Conservation (phyloP, 129 eudicot genomes). For the Pseudognaphalium luteoalbum region DNA sequence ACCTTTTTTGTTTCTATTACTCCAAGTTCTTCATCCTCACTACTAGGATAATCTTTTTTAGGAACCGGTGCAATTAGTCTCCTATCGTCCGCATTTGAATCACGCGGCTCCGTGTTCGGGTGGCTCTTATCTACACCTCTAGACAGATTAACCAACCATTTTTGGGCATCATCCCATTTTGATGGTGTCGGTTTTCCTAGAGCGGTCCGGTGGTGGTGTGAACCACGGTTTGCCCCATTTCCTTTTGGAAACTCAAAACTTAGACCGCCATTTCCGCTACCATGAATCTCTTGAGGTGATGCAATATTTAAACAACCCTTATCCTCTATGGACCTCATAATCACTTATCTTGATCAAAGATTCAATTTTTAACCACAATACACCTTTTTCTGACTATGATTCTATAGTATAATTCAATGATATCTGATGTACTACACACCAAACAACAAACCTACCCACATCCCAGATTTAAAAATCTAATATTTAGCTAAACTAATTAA, state of each 20-base stretch:
- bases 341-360: slow-evolving; percentile 29
- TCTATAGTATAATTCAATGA: background rate
- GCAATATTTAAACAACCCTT: slow-evolving; percentile 60
- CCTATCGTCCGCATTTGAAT: slow-evolving; percentile 83
- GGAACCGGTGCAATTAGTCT: slow-evolving; percentile 66
- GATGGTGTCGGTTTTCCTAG: slow-evolving; percentile 90
- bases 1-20: slow-evolving; percentile 67
- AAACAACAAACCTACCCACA: slow-evolving; percentile 19
- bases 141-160: slow-evolving; percentile 83
- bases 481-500: background rate
- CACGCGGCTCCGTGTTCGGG: slow-evolving; percentile 62
- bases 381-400: background rate
- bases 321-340: slow-evolving; percentile 86
- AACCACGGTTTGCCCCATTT: slow-evolving; percentile 50
- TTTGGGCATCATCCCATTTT: slow-evolving; percentile 97
- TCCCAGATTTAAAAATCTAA: background rate
- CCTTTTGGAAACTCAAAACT: slow-evolving; percentile 79
- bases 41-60: slow-evolving; percentile 48
- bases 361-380: background rate
- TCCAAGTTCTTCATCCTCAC: slow-evolving; percentile 51
- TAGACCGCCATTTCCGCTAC: slow-evolving; percentile 4
- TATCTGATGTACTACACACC: background rate
- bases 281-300: slow-evolving; percentile 45
- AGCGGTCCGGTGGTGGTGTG: slow-evolving; percentile 25
- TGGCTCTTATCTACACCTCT: slow-evolving; percentile 65